Conservation (phyloP, 805 yeast genomes). For the Wickerhamiella occidentalis region DNA sequence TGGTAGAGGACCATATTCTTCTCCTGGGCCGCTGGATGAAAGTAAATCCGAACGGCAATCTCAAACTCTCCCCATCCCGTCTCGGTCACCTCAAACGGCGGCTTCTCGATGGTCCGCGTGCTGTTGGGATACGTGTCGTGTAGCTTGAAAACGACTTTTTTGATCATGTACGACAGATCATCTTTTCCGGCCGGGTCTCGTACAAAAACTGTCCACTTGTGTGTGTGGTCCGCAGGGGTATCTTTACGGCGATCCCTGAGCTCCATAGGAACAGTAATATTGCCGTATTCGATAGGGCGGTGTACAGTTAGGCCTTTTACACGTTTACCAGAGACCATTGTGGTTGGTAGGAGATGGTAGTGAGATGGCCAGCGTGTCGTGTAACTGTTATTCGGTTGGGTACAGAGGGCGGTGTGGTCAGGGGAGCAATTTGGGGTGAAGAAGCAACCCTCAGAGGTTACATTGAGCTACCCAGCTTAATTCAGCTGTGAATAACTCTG, state of each 20-base stretch:
- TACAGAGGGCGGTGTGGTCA: neutral
- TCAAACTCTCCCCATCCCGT: constrained; percentile 99
- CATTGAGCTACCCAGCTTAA: too few species aligned
- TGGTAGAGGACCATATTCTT: constrained; percentile 79
- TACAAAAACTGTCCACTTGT: constrained; percentile 88
- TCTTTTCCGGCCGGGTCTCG: constrained; percentile 61
- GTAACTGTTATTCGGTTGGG: neutral
- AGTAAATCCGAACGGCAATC: constrained; percentile 73
- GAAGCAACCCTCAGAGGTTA: too few species aligned
- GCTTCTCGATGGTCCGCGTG: constrained; percentile 71
- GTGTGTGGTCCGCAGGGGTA: constrained; percentile 85
- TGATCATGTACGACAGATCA: constrained; percentile 69
- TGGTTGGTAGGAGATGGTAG: too few species aligned
- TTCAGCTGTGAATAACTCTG: too few species aligned
- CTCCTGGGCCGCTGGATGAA: constrained; percentile 76
- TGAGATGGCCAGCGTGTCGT: too few species aligned
- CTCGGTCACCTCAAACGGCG: constrained; percentile 92
- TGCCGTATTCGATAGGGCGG: constrained; percentile 73
- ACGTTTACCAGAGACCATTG: constrained; percentile 15
- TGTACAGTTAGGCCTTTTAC: constrained; percentile 50
- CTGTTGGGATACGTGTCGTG: constrained; percentile 90
- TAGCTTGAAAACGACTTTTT: constrained; percentile 83
- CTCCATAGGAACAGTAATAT: constrained; percentile 58
- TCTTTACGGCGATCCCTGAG: constrained; percentile 39
- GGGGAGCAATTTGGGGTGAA: too few species aligned